Evolutionary conservation across 2,329 filamentous ascomycete species (phyloP).

Genomic region (Botryotinia globosa): DNA sequence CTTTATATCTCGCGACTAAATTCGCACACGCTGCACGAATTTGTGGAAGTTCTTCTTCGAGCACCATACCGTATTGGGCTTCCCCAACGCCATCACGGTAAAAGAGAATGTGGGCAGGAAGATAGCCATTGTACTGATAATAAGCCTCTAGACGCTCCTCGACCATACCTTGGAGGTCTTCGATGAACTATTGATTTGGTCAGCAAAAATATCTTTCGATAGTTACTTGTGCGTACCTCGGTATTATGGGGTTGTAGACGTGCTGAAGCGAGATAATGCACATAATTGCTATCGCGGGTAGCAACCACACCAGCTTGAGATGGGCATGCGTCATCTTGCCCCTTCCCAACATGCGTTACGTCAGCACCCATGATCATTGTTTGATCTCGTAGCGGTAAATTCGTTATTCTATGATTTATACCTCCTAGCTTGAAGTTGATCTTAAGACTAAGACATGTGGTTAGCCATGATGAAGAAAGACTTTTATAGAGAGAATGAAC

Average conservation of each 20-base stretch:
- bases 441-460: background rate
- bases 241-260: slow-evolving; percentile 74
- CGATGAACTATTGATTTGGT: slow-evolving; percentile 40
- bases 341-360: slow-evolving; percentile 76
- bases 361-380: slow-evolving; percentile 64
- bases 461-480: too few relatives aligned
- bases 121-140: slow-evolving; percentile 43
- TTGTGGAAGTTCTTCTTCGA: slow-evolving; percentile 33
- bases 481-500: too few relatives aligned
- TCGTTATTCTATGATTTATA: background rate
- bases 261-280: slow-evolving; percentile 71
- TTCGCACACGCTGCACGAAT: slow-evolving; percentile 28
- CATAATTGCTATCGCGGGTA: slow-evolving; percentile 62
- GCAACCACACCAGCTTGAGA: slow-evolving; percentile 78
- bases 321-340: slow-evolving; percentile 53
- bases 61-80: slow-evolving; percentile 36
- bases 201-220: too few relatives aligned
- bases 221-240: slow-evolving; percentile 49
- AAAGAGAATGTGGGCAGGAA: slow-evolving; percentile 31
- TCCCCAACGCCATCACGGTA: slow-evolving; percentile 42
- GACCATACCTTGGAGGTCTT: slow-evolving; percentile 21
- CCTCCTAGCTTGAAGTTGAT: background rate
- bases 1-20: background rate
- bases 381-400: too few relatives aligned
- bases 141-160: slow-evolving; percentile 20